Evolutionary conservation across 495 filamentous ascomycete genomes (phyloP).

Genomic region (Penicillium canescens): DNA sequence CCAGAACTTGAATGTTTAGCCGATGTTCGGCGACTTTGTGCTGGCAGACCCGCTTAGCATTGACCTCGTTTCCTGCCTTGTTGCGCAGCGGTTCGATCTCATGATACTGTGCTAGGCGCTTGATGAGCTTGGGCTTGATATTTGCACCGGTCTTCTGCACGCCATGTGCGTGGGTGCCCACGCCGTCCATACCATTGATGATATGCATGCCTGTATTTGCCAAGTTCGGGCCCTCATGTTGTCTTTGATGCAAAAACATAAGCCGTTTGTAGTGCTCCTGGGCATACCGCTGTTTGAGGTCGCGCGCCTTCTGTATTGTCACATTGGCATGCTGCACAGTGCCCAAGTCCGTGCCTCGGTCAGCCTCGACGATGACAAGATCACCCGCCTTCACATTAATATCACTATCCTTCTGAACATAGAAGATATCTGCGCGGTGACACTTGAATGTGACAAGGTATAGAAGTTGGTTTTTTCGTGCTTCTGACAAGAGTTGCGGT

Average conservation of each 20-base stretch:
- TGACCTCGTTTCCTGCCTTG: slow-evolving; percentile 96
- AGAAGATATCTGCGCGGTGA: slow-evolving; percentile 90
- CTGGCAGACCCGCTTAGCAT: slow-evolving; percentile 93
- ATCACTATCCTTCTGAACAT: slow-evolving; percentile 91
- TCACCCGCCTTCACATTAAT: slow-evolving; percentile 87
- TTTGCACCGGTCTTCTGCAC: slow-evolving; percentile 76
- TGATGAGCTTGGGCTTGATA: slow-evolving; percentile 93
- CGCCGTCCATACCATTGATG: slow-evolving; percentile 67
- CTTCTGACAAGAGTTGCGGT: slow-evolving; percentile 64
- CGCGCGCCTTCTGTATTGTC: slow-evolving; percentile 78
- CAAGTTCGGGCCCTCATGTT: slow-evolving; percentile 62
- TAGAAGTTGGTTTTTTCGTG: slow-evolving; percentile 77
- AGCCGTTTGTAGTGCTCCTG: slow-evolving; percentile 95
- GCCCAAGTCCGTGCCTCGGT: slow-evolving; percentile 92
- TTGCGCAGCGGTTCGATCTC: slow-evolving; percentile 85
- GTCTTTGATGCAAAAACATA: slow-evolving; percentile 94
- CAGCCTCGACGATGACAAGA: slow-evolving; percentile 94
- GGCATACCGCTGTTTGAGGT: slow-evolving; percentile 82
- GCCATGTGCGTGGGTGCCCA: slow-evolving; percentile 70
- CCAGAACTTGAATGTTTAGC: slow-evolving; percentile 96
- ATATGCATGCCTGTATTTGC: slow-evolving; percentile 52
- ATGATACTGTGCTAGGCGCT: slow-evolving; percentile 85
- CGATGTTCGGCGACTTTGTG: slow-evolving; percentile 94
- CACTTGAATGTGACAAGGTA: slow-evolving; percentile 97
- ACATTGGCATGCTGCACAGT: slow-evolving; percentile 84